Conservation (phyloP, 495 filamentous ascomycete species). For the Hypoxylon lienhwacheense region DNA sequence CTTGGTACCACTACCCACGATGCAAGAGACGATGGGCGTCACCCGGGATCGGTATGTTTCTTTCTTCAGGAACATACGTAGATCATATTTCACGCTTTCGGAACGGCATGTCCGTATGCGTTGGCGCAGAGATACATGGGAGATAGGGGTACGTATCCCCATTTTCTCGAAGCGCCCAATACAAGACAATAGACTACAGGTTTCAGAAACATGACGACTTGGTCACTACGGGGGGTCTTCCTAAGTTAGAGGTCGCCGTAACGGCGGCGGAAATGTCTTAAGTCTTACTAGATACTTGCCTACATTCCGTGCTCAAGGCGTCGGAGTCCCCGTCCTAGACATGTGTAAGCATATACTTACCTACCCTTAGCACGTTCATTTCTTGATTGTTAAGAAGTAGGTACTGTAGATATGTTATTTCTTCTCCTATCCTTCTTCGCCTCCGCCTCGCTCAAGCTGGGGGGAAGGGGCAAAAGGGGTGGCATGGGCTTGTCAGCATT, state of each 20-base stretch:
- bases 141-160: no score
- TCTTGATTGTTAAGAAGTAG: no score
- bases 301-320: neutral
- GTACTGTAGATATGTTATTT: no score
- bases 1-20: constrained; percentile 32
- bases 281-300: neutral
- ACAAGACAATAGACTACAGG: no score
- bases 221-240: constrained; percentile 1
- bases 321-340: constrained; percentile 13
- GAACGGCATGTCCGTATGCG: no score
- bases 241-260: neutral
- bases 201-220: no score
- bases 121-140: no score
- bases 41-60: constrained; percentile 22
- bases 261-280: no score
- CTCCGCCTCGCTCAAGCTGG: constrained; percentile 6
- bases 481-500: constrained; percentile 13
- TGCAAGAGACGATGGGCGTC: constrained; percentile 27
- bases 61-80: neutral
- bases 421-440: neutral
- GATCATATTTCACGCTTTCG: no score
- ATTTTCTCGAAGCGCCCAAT: no score
- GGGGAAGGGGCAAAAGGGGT: constrained; percentile 5
- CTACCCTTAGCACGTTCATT: no score
- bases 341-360: neutral